Conservation (phyloP, 495 filamentous ascomycete species). For the Chaetomidium leptoderma region DNA sequence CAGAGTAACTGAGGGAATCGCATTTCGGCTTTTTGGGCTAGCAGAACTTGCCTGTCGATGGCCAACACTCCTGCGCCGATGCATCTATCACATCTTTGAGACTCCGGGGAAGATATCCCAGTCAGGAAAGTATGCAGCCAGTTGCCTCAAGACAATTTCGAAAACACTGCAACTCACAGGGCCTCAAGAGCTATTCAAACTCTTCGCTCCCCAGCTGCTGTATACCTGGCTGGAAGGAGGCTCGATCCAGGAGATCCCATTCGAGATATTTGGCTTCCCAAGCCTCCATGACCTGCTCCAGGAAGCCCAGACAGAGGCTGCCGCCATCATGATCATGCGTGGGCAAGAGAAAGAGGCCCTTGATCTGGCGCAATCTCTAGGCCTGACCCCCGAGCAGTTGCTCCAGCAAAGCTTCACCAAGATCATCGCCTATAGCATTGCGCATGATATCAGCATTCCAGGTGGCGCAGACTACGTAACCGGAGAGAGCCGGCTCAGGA, state of each 20-base stretch:
- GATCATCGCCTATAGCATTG: constrained; percentile 77
- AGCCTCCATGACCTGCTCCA: constrained; percentile 63
- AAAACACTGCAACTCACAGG: constrained; percentile 56
- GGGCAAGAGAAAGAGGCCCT: constrained; percentile 59
- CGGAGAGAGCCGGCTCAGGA: constrained; percentile 65
- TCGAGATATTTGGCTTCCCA: constrained; percentile 71
- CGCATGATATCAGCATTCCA: constrained; percentile 65
- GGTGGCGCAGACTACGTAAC: constrained; percentile 52
- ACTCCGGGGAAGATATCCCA: constrained; percentile 64
- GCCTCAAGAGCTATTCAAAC: constrained; percentile 67
- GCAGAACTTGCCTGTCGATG: constrained; percentile 69
- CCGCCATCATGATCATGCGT: constrained; percentile 81
- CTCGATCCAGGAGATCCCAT: constrained; percentile 66
- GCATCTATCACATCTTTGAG: constrained; percentile 91
- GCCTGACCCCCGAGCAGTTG: constrained; percentile 51
- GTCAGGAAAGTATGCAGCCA: constrained; percentile 63
- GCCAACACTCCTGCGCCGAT: constrained; percentile 75
- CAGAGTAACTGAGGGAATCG: constrained; percentile 75
- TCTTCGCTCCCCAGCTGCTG: constrained; percentile 88
- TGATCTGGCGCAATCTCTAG: constrained; percentile 55
- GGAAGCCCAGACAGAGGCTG: constrained; percentile 73
- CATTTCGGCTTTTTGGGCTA: constrained; percentile 72
- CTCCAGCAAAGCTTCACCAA: constrained; percentile 69
- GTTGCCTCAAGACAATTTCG: constrained; percentile 64
- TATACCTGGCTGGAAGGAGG: constrained; percentile 80